These are phyloP conservation scores for Curvularia spicifera DNA, from an alignment of 2,329 filamentous ascomycete genomes.

Conservation along the genomic window DNA sequence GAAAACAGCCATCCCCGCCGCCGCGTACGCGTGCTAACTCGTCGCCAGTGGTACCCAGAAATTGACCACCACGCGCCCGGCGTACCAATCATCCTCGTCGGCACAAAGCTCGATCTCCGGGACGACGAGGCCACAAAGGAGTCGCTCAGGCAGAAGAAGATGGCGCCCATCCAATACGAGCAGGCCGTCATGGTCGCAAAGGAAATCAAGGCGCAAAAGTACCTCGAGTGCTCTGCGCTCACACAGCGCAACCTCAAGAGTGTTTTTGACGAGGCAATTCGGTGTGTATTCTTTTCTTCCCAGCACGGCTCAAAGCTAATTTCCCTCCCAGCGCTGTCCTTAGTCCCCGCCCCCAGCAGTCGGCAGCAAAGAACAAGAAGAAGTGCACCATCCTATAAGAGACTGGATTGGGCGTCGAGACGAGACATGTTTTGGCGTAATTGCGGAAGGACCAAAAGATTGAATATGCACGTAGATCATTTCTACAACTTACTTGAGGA, in stretches of 20 bases:
- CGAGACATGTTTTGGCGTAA: slow-evolving; percentile 28
- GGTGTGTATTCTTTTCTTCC: slow-evolving; percentile 64
- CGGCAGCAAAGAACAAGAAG: slow-evolving; percentile 36
- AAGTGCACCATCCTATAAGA: slow-evolving; percentile 38
- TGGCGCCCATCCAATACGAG: slow-evolving; percentile 96
- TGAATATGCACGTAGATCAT: slow-evolving; percentile 32
- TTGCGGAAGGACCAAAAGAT: slow-evolving; percentile 25
- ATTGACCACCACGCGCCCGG: slow-evolving; percentile 96
- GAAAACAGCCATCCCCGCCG: not conserved
- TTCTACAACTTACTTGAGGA: slow-evolving; percentile 14
- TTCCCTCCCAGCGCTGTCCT: slow-evolving; percentile 46
- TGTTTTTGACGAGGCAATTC: slow-evolving; percentile 97
- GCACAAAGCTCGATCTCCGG: slow-evolving; percentile 93
- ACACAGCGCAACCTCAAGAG: slow-evolving; percentile 98
- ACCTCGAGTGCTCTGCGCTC: slow-evolving; percentile 95
- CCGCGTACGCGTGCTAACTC: slow-evolving; percentile 23
- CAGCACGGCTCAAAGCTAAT: slow-evolving; percentile 22
- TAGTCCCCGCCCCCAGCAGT: slow-evolving; percentile 47
- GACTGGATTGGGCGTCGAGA: slow-evolving; percentile 1
- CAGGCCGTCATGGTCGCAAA: slow-evolving; percentile 87
- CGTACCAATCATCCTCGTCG: slow-evolving; percentile 95
- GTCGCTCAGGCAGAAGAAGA: slow-evolving; percentile 85
- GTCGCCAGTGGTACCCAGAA: slow-evolving; percentile 86
- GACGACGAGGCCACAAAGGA: slow-evolving; percentile 86
- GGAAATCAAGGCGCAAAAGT: slow-evolving; percentile 95